phyloP scores from a whole-genome alignment of 805 yeast genomes.

The Saccharomycopsis selenospora region DNA sequence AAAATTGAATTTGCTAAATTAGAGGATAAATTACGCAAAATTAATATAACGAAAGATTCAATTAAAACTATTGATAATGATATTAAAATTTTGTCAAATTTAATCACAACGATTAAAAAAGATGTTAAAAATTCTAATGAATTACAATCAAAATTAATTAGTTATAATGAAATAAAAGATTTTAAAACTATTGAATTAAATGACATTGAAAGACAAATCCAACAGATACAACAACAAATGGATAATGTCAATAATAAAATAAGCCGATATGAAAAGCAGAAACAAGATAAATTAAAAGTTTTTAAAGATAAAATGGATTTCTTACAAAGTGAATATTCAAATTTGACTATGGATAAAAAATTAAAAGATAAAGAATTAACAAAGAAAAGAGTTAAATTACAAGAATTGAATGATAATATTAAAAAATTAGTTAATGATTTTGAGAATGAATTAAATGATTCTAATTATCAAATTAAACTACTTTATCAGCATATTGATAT shows the following conservation, averaged over 20 bases:
- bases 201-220: conserved; percentile 32
- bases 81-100: conserved; percentile 11
- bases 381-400: conserved; percentile 31
- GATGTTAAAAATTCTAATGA: conserved; percentile 16
- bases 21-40: conserved; percentile 14
- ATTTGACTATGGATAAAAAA: conserved; percentile 33
- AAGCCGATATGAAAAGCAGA: conserved; percentile 31
- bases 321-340: conserved; percentile 32
- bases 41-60: conserved; percentile 15
- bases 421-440: conserved; percentile 29
- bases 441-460: conserved; percentile 34
- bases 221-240: conserved; percentile 34
- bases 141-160: conserved; percentile 12
- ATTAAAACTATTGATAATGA: conserved; percentile 15
- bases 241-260: conserved; percentile 36
- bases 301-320: conserved; percentile 31
- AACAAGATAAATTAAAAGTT: conserved; percentile 30
- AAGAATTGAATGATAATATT: conserved; percentile 34
- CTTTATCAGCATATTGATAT: conserved; percentile 25
- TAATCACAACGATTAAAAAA: conserved; percentile 11
- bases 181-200: conserved; percentile 15
- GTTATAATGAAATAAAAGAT: conserved; percentile 16
- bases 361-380: conserved; percentile 33
- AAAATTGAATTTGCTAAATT: conserved; percentile 12
- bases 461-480: conserved; percentile 28